Conservation (phyloP, 768 basidiomycete genomes). For the Psilocybe cyanescens region DNA sequence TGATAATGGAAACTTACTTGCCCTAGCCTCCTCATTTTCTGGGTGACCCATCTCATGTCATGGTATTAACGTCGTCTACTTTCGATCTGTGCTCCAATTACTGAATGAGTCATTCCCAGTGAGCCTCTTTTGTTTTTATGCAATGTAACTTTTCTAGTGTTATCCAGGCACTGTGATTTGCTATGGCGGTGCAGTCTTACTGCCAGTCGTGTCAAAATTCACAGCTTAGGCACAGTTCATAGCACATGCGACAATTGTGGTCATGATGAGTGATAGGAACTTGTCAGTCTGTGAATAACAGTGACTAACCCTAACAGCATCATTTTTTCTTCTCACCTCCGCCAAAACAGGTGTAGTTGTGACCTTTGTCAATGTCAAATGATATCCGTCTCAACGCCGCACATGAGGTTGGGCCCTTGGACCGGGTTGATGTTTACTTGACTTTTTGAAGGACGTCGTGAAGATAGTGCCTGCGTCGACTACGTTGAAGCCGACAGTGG, state of each 20-base stretch:
- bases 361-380: constrained; percentile 6
- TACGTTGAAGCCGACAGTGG: neutral
- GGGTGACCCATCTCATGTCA: neutral
- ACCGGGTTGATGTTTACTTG: neutral
- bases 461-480: neutral
- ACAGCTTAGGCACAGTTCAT: neutral
- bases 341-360: constrained; percentile 6
- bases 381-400: constrained; percentile 15
- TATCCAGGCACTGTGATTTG: constrained; percentile 1
- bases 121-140: neutral
- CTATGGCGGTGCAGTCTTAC: neutral
- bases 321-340: constrained; percentile 6
- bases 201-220: neutral
- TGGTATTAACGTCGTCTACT: neutral
- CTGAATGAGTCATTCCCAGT: neutral
- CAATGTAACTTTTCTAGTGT: constrained; percentile 9
- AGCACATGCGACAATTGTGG: neutral
- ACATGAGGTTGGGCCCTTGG: neutral
- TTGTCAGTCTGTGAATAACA: neutral
- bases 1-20: neutral
- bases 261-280: neutral
- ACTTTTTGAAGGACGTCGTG: constrained; percentile 1
- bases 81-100: neutral
- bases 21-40: neutral
- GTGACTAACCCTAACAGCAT: neutral